Base-by-base conservation (phyloP, 2,329 filamentous ascomycete species). In the Aureobasidium sp. region DNA sequence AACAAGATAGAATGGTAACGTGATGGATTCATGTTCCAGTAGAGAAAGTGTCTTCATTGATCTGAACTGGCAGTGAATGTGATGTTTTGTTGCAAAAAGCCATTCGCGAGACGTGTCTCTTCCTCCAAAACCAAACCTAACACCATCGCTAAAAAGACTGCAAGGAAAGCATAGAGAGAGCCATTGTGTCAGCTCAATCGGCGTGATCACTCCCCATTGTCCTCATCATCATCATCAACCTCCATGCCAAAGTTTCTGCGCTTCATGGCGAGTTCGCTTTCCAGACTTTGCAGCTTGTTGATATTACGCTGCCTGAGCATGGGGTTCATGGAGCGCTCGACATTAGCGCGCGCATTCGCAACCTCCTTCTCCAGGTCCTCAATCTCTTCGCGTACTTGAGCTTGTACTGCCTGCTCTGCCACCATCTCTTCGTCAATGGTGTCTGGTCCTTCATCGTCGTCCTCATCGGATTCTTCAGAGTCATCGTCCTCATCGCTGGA, bases 231-330 rank as follows among this genome's bases (percentile, higher is more conserved):
- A 42, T 24, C 24, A 24, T 69, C 70, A 24, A 68, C 70, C 40
- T 69, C 70, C 62, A 73, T 62, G 12, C 71, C 71, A 61, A 79
- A 71, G 37, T 73, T 72, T 17, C 70, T 72, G 68, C 77, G 78
- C 73, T 84, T 84, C 56, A 82, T 70, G 63, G 81, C 76, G 65
- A 84, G 69, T 65, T 83, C 80, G n/a, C 76, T 75, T 70, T 80
- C 78, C 60, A 83, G 70, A 60, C 75, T 78, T 31, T 77, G 73
- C 49, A 83, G 75, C 62, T 78, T 80, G 47, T 76, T 75, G 66
- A 77, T 72, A 60, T 81, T 71, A 61, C 81, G 74, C 65, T 76
- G 73, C 70, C 76, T 79, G 65, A 83, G 72, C 63, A 85, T 74
- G 14, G 70, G 70, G 63, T 82, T 82, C 22, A 69, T 72, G 64